Percentiles rank a stretch among this genome's conserved stretches.
Evolutionary conservation across 1,284 basidiomycete genomes (phyloP).

Genomic region (Rhodotorula sp.): DNA sequence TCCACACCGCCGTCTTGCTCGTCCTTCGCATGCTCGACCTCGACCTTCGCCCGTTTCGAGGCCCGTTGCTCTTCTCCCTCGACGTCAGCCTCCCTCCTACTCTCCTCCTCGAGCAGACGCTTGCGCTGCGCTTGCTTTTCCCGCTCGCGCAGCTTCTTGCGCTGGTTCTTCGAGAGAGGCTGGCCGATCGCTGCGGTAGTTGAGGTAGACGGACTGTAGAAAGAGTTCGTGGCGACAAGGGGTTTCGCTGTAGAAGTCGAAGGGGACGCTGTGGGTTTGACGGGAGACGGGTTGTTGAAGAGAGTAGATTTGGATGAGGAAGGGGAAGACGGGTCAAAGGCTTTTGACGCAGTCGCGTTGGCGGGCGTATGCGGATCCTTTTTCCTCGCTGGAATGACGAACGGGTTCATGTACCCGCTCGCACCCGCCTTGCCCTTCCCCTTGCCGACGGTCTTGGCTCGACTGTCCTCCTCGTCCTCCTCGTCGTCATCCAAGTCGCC

Average conservation of each 20-base stretch:
- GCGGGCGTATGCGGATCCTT: neutral
- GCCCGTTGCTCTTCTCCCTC: neutral
- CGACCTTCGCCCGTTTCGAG: neutral
- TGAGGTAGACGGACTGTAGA: constrained; percentile 1
- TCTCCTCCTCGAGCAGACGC: constrained; percentile 7
- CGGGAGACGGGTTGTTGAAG: constrained; percentile 23
- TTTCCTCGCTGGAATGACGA: constrained; percentile 3
- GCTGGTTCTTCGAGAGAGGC: constrained; percentile 27
- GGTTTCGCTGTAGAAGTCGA: neutral
- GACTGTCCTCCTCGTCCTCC: constrained; percentile 28
- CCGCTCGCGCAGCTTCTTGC: constrained; percentile 28
- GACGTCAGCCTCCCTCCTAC: neutral
- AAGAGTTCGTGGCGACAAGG: neutral
- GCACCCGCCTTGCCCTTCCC: constrained; percentile 1
- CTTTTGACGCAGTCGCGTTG: neutral
- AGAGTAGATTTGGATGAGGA: constrained; percentile 3
- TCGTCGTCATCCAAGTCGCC: constrained; percentile 3
- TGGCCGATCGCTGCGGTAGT: neutral
- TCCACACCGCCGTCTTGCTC: neutral
- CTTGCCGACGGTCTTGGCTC: constrained; percentile 16
- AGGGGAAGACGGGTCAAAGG: neutral
- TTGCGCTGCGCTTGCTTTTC: constrained; percentile 4
- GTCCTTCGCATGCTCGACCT: neutral
- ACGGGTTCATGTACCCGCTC: constrained; percentile 9
- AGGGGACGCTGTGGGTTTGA: constrained; percentile 5